Evolutionary conservation across 1,284 basidiomycete genomes (phyloP).

Genomic region (Inonotus obliquus): DNA sequence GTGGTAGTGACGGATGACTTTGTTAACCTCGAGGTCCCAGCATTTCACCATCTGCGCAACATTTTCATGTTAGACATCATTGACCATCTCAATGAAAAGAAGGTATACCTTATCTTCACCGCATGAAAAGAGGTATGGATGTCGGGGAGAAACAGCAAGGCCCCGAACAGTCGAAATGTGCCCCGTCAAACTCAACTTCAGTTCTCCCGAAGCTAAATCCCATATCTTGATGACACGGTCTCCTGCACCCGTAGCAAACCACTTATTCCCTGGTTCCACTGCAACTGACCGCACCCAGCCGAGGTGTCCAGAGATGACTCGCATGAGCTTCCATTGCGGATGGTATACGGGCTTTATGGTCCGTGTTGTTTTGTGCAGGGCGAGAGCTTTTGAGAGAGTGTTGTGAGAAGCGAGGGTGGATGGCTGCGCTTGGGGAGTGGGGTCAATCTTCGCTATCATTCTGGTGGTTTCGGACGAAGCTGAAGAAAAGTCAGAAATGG

Average conservation of each 20-base stretch:
- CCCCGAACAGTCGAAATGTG: slow-evolving; percentile 97
- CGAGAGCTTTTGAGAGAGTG: slow-evolving; percentile 80
- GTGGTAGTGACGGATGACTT: slow-evolving; percentile 97
- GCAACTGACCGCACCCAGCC: slow-evolving; percentile 98
- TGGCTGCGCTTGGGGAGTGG: slow-evolving; percentile 53
- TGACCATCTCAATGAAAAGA: neutral
- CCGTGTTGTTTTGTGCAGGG: slow-evolving; percentile 85
- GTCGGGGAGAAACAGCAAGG: slow-evolving; percentile 85
- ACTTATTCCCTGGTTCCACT: slow-evolving; percentile 96
- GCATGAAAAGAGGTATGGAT: slow-evolving; percentile 96
- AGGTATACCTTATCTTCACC: slow-evolving; percentile 88
- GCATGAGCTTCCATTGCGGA: slow-evolving; percentile 92
- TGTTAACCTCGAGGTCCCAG: slow-evolving; percentile 99
- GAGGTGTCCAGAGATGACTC: slow-evolving; percentile 96
- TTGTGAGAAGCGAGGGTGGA: slow-evolving; percentile 62
- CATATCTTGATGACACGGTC: slow-evolving; percentile 99
- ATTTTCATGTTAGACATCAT: neutral
- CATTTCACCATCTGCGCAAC: slow-evolving; percentile 91
- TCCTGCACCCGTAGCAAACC: slow-evolving; percentile 98
- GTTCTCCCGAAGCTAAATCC: slow-evolving; percentile 94
- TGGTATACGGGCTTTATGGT: slow-evolving; percentile 95
- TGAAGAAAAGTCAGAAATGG: slow-evolving; percentile 19
- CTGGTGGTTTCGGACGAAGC: slow-evolving; percentile 48
- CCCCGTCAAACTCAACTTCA: slow-evolving; percentile 93
- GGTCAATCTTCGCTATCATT: slow-evolving; percentile 69